Conservation (phyloP, 2,329 filamentous ascomycete genomes). For the Lachnellula hyalina region DNA sequence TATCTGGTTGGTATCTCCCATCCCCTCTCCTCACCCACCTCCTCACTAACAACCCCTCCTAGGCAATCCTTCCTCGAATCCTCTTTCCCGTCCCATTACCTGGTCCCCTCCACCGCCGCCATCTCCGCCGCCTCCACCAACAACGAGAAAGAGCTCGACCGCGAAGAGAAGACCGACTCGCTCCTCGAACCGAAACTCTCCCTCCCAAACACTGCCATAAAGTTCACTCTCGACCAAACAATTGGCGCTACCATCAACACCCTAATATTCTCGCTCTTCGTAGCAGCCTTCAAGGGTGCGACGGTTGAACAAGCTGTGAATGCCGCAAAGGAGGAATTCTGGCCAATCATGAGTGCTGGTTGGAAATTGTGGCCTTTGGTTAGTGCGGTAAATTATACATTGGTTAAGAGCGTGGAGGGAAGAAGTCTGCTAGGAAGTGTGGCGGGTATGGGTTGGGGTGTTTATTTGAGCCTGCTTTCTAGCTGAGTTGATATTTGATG, state of each 20-base stretch:
- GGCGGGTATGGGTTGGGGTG: slow-evolving; percentile 68
- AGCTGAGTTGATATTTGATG: not conserved
- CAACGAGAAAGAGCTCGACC: slow-evolving; percentile 38
- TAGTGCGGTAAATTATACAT: slow-evolving; percentile 63
- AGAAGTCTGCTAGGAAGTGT: slow-evolving; percentile 66
- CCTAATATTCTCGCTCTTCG: slow-evolving; percentile 55
- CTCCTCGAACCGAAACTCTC: slow-evolving; percentile 49
- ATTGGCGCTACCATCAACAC: slow-evolving; percentile 62
- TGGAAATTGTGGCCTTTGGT: slow-evolving; percentile 69
- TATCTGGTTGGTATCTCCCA: slow-evolving; percentile 55
- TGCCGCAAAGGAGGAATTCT: slow-evolving; percentile 51
- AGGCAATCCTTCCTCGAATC: slow-evolving; percentile 74
- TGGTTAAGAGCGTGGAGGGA: slow-evolving; percentile 63
- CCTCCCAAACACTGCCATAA: slow-evolving; percentile 59
- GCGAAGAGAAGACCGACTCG: slow-evolving; percentile 38
- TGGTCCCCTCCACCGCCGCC: slow-evolving; percentile 37
- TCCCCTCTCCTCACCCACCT: not conserved
- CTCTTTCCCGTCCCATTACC: slow-evolving; percentile 60
- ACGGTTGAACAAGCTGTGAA: slow-evolving; percentile 41
- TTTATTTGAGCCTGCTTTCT: slow-evolving; percentile 63
- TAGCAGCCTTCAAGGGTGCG: slow-evolving; percentile 36
- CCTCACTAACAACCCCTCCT: not conserved
- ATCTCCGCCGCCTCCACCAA: slow-evolving; percentile 36
- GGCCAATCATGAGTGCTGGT: slow-evolving; percentile 60
- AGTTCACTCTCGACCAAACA: slow-evolving; percentile 65